Base-by-base conservation (phyloP, 164 flowering plant species). In the Berberis vulgaris region DNA sequence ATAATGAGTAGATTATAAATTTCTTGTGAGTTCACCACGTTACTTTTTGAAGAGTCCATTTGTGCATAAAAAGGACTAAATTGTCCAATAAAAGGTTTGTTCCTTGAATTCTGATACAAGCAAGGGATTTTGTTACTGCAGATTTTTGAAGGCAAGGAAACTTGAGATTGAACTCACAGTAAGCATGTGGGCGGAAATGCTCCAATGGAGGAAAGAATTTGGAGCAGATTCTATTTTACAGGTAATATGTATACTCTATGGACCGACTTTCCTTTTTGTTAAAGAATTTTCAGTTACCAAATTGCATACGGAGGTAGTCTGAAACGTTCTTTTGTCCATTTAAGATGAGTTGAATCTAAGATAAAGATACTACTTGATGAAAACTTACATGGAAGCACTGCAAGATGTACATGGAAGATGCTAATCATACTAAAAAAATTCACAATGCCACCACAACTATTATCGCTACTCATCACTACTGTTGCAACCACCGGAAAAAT, bases 161-260 rank as follows among this genome's bases (percentile, higher is more conserved):
- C 86, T 86, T 80, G 92, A 89, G 65, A 71, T 81, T 59, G 91
- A 84, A 59, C 84, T 82, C 76, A 69, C 93, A 42, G 61, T 84
- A 38, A 73, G 76, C 39, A 89, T 89, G 96, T 89, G 96, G 96
- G 73, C 67, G 61, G 93, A 86, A 49, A 89, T 89, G 96, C 82
- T 89, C 65, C 80, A 80, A 61, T 89, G 96, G 96, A 83, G 96
- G 79, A 77, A 74, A 66, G 87, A 81, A 63, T 26, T 65, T 65
- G 78, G 81, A 40, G 83, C 75, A 43, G 93, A 89, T 71, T 63
- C 91, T 61, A 83, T 85, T 53, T 45, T 79, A 49, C 77, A 85
- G 91, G 96, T 89, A 79, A 63, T 8, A 26, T 52, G 11, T 52
- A 11, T 11, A 6, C 10, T 52, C n/a, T 4, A 3, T 52, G 11